Evolutionary conservation across 2,329 filamentous ascomycete genomes (phyloP), one percentile per base, ranked within the genome.

Genomic region (Penicillium nordicum): DNA sequence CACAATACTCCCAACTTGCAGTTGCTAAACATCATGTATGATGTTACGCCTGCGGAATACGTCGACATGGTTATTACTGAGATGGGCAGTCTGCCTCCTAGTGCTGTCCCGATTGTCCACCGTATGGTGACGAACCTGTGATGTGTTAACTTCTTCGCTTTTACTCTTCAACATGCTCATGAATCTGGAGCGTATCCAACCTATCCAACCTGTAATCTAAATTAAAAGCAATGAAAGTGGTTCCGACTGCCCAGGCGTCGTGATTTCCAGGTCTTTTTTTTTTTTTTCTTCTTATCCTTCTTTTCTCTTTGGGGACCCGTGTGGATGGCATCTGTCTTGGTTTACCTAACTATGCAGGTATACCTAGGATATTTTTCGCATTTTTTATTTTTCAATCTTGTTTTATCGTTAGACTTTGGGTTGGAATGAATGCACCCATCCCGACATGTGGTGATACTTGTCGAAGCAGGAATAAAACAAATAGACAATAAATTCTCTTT

Each of bases 21-120:
- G 68, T 77, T 88, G 38, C 75, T 87, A 60, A 89, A 89, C 69
- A 82, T 97, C 58, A 85, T 97, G 75, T 97, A 96, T 70, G 94
- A 99, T 72, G 90, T 93, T 46, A 99, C 94, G 1, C 89, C 88
- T 14, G 89, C 90, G 4, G 88, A 90, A 66, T 92, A 91, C 68
- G 87, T 97, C 62, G 88, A 90, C 38, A 89, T 92, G 74, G 88
- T 99, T 40, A 86, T 97, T 48, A 97, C 92, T 3, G 94, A 99
- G 76, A 87, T 93, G 70, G 94, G 93, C 41, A 90, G 86, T 67
- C 83, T 95, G 60, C 90, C 92, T 49, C 89, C 92, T 0, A 92
- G 88, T 66, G 92, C 91, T 8, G 92, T 97, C 41, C 88, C 92
- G 11, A 85, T 88, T 46, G 83, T 89, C 53, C 84, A 88, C 75